Evolutionary conservation across 495 filamentous ascomycete genomes (phyloP), one percentile per base, ranked within the genome.

Genomic region (Hypomontagnella monticulosa): DNA sequence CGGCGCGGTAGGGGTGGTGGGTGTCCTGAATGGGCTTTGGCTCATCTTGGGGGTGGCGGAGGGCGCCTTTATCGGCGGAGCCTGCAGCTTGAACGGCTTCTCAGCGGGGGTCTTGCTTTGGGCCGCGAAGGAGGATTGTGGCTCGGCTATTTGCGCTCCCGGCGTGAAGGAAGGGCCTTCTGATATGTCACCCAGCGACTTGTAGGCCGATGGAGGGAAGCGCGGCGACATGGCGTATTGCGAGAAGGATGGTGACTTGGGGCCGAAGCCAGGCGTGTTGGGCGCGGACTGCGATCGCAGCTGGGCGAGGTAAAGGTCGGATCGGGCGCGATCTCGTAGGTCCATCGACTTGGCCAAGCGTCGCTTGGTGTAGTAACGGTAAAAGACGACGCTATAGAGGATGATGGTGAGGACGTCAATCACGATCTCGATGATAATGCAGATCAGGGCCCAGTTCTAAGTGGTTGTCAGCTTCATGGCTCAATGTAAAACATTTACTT

Each of bases 321-420:
- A 91, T 58, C 95, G 90, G 67, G 95, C 95, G 71, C 88, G 89
- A 84, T 99, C 95, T 68, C 95, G 93, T 71, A 89, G 79, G 76
- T 97, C 91, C 94, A 99, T 98, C 51, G 92, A 91, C 80, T 97
- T 98, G 76, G 89, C 89, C 57, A 99, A 91, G 70, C 88, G 87
- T 73, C 91, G 90, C 84, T 99, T 99, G 58, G 91, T 91, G 85
- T 92, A 95, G 83, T 96, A 91, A 66, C 95, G 91, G 83, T 95
- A 98, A 81, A 97, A 97, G 74, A 96, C 88, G 73, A 97, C 84
- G 74, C 83, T 92, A 81, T 99, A 99, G 72, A 99, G 89, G 34
- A 85, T 78, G 74, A 99, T 96, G 67, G 91, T 91, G 76, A 99
- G 86, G 68, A 90, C 82, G 75, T 99, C 95, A 65, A 99, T 84